Evolutionary conservation across 768 basidiomycete species (phyloP), one percentile per base, ranked within the genome.

Genomic region (Podaxis sp.): DNA sequence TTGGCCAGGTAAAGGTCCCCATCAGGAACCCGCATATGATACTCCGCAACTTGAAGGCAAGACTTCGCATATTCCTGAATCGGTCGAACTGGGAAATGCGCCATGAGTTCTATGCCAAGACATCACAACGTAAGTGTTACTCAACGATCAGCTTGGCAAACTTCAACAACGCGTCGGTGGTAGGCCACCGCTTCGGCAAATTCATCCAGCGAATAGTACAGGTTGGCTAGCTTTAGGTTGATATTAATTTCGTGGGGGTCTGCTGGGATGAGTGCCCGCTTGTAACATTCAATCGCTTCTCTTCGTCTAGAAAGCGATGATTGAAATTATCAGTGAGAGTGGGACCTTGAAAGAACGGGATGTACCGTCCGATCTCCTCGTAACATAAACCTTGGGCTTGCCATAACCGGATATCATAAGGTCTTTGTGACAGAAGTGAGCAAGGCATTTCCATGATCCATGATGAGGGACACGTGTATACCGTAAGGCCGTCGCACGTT

Each of bases 321-420:
- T 13, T 10, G n/a, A 27, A 35, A 25, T 23, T 38, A 21, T 57
- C 46, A 61, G 46, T 18, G 36, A 14, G 44, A 55, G n/a, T 35
- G 23, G 40, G 21, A 11, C 18, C 16, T 18, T 54, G 25, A 27
- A 42, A 28, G 18, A 38, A 36, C 13, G 38, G 44, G 4, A 68
- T 67, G 2, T 66, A 92, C 95, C 88, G 81, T 68, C 89, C 87
- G 65, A 97, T 85, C 70, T 94, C 91, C 72, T 95, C 92, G 72
- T 98, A 98, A 66, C 95, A 96, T 66, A 88, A 86, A 4, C 90
- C 95, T 66, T 97, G 86, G 6, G 95, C 95, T 67, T 93, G 90
- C 97, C 97, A 98, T 74, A 98, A 81, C 38, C 97, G 86, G 38
- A 94, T 89, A 72, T 98, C 97, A 70, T 97, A 98, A 4, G 97